These are phyloP conservation scores for Podila clonocystis DNA, from an alignment of 192 early-diverging fungal species.

Conservation along the genomic window DNA sequence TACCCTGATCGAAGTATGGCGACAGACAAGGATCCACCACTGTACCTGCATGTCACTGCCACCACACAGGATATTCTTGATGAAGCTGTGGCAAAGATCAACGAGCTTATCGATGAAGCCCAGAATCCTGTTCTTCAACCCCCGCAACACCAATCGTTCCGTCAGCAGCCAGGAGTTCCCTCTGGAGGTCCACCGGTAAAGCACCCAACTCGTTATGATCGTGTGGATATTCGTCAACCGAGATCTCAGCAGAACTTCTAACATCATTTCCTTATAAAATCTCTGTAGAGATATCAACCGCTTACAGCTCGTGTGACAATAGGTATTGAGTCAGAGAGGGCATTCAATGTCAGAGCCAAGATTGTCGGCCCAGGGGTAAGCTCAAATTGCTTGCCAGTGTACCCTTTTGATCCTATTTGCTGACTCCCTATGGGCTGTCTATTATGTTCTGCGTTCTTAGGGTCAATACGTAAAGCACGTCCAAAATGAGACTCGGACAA, in stretches of 20 bases:
- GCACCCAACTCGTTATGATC: neutral
- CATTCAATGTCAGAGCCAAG: constrained; percentile 87
- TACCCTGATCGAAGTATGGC: constrained; percentile 79
- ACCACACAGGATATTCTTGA: constrained; percentile 72
- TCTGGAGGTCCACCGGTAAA: constrained; percentile 37
- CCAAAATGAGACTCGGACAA: constrained; percentile 78
- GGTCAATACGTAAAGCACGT: constrained; percentile 87
- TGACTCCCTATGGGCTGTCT: neutral
- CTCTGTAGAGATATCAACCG: constrained; percentile 52
- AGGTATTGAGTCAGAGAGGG: constrained; percentile 76
- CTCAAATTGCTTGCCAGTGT: neutral
- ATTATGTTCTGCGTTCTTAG: constrained; percentile 14
- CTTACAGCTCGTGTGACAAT: constrained; percentile 77
- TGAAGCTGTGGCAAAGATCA: constrained; percentile 74
- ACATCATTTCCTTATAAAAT: neutral
- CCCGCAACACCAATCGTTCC: constrained; percentile 35
- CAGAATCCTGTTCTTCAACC: constrained; percentile 48
- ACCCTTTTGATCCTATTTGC: neutral
- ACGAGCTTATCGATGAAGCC: constrained; percentile 77
- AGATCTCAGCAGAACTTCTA: neutral
- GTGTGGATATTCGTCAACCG: too few species aligned
- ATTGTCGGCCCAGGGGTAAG: constrained; percentile 83
- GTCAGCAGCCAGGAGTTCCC: constrained; percentile 9
- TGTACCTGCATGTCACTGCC: constrained; percentile 83
- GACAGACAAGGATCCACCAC: constrained; percentile 79